phyloP scores from a whole-genome alignment of 352 stramenopile species.

The Pythium angustatum region DNA sequence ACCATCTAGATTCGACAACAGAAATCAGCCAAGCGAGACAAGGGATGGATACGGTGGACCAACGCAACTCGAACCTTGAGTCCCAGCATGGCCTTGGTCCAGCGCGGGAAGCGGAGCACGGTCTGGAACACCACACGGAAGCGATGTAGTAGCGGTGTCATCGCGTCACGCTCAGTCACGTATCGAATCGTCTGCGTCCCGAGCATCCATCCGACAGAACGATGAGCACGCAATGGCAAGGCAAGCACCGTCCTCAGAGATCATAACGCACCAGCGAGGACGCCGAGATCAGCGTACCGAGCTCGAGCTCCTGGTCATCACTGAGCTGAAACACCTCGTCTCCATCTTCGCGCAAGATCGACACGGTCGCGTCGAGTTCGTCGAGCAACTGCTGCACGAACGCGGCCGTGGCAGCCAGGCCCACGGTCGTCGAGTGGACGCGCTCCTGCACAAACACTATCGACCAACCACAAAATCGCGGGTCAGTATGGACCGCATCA shows the following conservation, averaged over 20 bases:
- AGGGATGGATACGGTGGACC: too few species aligned
- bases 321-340: constrained; percentile 16
- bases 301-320: constrained; percentile 66
- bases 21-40: not conserved
- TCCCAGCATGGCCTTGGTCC: constrained; percentile 41
- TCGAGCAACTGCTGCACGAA: constrained; percentile 70
- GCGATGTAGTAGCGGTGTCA: constrained; percentile 50
- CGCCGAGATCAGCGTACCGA: constrained; percentile 64
- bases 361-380: constrained; percentile 58
- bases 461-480: not conserved
- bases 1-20: constrained; percentile 54
- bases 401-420: constrained; percentile 51
- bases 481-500: too few species aligned
- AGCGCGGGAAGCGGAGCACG: constrained; percentile 55
- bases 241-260: too few species aligned
- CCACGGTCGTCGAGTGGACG: constrained; percentile 69
- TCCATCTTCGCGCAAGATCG: constrained; percentile 31
- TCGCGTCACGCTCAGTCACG: constrained; percentile 66
- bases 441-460: constrained; percentile 71
- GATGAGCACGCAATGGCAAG: too few species aligned
- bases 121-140: constrained; percentile 53
- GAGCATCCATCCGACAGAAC: too few species aligned
- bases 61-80: constrained; percentile 55
- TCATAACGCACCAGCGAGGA: constrained; percentile 25
- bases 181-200: constrained; percentile 63